phyloP scores from a whole-genome alignment of 2,329 filamentous ascomycete genomes.

The Fusarium albosuccineum region DNA sequence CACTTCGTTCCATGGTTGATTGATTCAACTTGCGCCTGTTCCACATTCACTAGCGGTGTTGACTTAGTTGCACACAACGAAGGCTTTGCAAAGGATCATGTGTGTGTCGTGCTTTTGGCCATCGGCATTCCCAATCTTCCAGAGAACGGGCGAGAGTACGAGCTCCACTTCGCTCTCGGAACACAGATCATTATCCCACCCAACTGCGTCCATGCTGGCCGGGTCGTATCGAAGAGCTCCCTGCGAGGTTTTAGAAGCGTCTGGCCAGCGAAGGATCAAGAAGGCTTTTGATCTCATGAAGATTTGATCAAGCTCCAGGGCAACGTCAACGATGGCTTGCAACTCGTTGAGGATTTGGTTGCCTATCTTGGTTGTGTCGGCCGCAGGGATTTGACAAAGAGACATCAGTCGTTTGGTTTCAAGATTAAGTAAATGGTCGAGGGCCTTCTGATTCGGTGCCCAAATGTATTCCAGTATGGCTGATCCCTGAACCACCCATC shows the following conservation, averaged over 20 bases:
- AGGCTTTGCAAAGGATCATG: constrained; percentile 13
- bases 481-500: constrained; percentile 26
- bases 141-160: constrained; percentile 13
- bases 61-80: constrained; percentile 31
- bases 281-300: constrained; percentile 28
- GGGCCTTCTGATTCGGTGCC: rapidly evolving
- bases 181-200: rapidly evolving
- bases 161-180: neutral
- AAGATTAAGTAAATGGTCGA: no score
- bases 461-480: neutral
- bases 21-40: no score
- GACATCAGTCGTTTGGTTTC: neutral
- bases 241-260: no score
- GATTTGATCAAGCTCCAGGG: constrained; percentile 22
- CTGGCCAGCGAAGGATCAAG: neutral
- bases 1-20: no score
- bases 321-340: neutral
- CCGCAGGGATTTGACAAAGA: rapidly evolving
- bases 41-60: rapidly evolving
- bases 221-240: no score
- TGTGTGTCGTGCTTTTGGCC: constrained; percentile 5
- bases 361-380: rapidly evolving
- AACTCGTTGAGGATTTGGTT: neutral
- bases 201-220: constrained; percentile 23
- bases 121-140: constrained; percentile 19